Conservation (phyloP, 441 rosid genomes). For the Adansonia grandidieri region DNA sequence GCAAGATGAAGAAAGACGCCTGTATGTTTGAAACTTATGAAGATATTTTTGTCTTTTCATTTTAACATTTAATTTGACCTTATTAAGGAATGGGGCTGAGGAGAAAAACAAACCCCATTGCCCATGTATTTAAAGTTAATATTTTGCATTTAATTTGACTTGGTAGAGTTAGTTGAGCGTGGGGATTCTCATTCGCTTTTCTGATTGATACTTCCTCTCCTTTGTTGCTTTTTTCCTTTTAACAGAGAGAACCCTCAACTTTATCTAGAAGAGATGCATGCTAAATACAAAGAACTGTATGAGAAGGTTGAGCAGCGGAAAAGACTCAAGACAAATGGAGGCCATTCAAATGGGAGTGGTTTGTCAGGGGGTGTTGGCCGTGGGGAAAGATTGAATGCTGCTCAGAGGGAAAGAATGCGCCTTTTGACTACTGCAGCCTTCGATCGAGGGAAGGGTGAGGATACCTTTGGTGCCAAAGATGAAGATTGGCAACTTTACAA, state of each 20-base stretch:
- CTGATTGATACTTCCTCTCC: neutral
- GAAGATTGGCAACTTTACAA: conserved; percentile 98
- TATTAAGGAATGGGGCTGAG: neutral
- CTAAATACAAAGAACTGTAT: conserved; percentile 70
- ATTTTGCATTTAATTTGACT: neutral
- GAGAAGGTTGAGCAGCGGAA: conserved; percentile 87
- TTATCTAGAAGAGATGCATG: conserved; percentile 71
- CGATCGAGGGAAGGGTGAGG: conserved; percentile 96
- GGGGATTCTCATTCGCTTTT: neutral
- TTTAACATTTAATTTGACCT: conserved; percentile 13
- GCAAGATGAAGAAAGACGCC: conserved; percentile 77
- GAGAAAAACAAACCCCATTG: neutral
- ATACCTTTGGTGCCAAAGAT: conserved; percentile 85
- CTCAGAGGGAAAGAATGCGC: conserved; percentile 94
- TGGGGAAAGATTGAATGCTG: conserved; percentile 92
- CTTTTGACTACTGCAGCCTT: conserved; percentile 92
- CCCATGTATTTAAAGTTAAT: neutral
- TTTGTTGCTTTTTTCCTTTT: conserved; percentile 26
- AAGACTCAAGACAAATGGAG: conserved; percentile 80
- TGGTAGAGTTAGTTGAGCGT: neutral
- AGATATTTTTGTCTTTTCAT: neutral
- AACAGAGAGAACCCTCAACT: conserved; percentile 82
- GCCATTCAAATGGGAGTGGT: conserved; percentile 69
- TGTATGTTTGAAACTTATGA: conserved; percentile 53
- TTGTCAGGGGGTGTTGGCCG: conserved; percentile 77